Evolutionary conservation across 2,329 filamentous ascomycete genomes (phyloP), one percentile per base, ranked within the genome.

Genomic region (Alternaria metachromatica): DNA sequence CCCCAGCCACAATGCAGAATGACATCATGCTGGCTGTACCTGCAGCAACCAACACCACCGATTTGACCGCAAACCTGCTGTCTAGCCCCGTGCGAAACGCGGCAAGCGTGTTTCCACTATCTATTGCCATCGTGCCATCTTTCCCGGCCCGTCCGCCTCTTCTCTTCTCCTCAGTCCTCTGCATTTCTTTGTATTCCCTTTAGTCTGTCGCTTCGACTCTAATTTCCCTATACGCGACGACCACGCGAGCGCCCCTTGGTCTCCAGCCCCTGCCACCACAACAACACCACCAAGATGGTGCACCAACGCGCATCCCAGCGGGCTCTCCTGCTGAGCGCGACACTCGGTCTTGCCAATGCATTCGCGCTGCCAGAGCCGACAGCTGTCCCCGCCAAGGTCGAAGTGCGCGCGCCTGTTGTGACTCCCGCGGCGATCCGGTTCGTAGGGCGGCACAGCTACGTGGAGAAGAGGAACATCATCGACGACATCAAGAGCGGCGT

Each of bases 371-470:
- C 78, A n/a, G 74, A 76, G 12, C 70, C 75, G 30, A 79, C 77
- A 6, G 67, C 71, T 12, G 74, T 62, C 6, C 76, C 76, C n/a
- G 72, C 67, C 18, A 70, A 66, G 49, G 72, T 79, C 46, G 64
- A 74, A 60, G 73, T 67, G 9, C 70, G 69, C 55, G 73, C 72
- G 6, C 78, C 78, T 4, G 57, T 77, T 12, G 68, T 78, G 48
- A 80, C 78, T 23, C 76, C 77, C 10, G 76, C 78, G 1, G 71
- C 75, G 9, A 69, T 80, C 59, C 69, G 69, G n/a, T 79, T 78
- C 66, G 70, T 75, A 46, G 69, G 71, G 41, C 57, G 64, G n/a
- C 63, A 74, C 55, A 78, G 76, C 66, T 78, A 79, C 44, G 53
- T 77, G 12, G 54, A 79, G 60, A 72, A 72, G 59, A 70, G 78